Evolutionary conservation across 768 basidiomycete species (phyloP), one percentile per base, ranked within the genome.

Genomic region (Tephrocybe sp.): DNA sequence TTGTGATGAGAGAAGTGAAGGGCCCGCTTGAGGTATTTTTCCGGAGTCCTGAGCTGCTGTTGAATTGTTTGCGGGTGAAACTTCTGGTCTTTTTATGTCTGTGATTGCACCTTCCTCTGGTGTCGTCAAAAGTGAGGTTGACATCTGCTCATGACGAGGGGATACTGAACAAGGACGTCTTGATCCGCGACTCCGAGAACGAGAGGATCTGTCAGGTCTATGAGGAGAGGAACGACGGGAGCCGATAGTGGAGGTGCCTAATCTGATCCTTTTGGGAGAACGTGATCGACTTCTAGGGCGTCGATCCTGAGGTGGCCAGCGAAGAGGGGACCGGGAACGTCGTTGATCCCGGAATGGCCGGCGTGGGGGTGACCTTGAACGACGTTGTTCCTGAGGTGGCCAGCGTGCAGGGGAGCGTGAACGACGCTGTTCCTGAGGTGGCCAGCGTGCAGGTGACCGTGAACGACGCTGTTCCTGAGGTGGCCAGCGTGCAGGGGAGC

Each of bases 181-280:
- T 13, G 43, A 43, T 12, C 45, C 49, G 43, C 50, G 53, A 53
- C 48, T 52, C 27, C 52, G 55, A 48, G 42, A 48, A 37, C 46
- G 57, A 31, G 50, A 54, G 22, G 34, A 37, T 18, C 42, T 47
- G 27, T 22, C 45, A 21, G 45, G 27, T 37, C 33, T 47, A 43
- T 7, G 40, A 18, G 37, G 47, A 15, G 65, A 60, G 13, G 59
- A 58, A 13, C 47, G 55, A 13, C 57, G 59, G 42, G 67, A 52
- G 42, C 61, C 63, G 19, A 48, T 47, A 24, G 63, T 60, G 25
- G 67, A 62, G 50, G 66, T 65, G 13, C 64, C 67, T 15, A 65
- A 45, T 46, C 60, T 61, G 40, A 65, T 49, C 10, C 55, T 47
- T 50, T 54, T 59, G 15, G 62, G 53, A 19, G 64, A 59, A 24